Conservation (phyloP, 1,284 basidiomycete species). For the Apiotrichum akiyoshidainum region DNA sequence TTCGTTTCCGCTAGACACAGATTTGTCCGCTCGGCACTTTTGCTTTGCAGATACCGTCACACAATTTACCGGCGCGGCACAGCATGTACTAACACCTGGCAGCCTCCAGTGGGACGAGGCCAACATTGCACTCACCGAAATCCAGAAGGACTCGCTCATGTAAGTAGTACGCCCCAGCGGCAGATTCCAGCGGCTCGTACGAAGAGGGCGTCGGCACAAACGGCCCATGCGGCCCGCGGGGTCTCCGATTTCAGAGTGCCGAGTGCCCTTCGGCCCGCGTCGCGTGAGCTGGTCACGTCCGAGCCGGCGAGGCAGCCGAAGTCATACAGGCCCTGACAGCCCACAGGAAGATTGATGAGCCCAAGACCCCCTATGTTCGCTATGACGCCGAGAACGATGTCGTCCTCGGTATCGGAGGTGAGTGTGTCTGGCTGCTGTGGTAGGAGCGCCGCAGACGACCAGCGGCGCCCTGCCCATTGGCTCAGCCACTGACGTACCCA, state of each 20-base stretch:
- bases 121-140: slow-evolving; percentile 82
- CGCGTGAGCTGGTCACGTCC: too few species aligned
- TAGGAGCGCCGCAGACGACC: neutral
- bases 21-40: too few species aligned
- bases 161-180: slow-evolving; percentile 19
- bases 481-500: slow-evolving; percentile 34
- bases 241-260: neutral
- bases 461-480: neutral
- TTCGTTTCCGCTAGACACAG: too few species aligned
- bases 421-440: neutral
- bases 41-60: too few species aligned
- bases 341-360: slow-evolving; percentile 78
- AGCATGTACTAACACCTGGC: slow-evolving; percentile 2
- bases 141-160: slow-evolving; percentile 89
- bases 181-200: neutral
- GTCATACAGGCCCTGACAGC: neutral
- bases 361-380: slow-evolving; percentile 91
- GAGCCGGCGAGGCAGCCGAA: too few species aligned
- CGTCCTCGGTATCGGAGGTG: slow-evolving; percentile 62
- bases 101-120: slow-evolving; percentile 87
- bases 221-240: neutral
- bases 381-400: slow-evolving; percentile 82
- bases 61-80: too few species aligned
- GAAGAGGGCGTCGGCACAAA: neutral
- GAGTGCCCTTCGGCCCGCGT: too few species aligned